Evolutionary conservation across 192 early-diverging fungal species (phyloP).

Genomic region (Allomyces arbusculus): DNA sequence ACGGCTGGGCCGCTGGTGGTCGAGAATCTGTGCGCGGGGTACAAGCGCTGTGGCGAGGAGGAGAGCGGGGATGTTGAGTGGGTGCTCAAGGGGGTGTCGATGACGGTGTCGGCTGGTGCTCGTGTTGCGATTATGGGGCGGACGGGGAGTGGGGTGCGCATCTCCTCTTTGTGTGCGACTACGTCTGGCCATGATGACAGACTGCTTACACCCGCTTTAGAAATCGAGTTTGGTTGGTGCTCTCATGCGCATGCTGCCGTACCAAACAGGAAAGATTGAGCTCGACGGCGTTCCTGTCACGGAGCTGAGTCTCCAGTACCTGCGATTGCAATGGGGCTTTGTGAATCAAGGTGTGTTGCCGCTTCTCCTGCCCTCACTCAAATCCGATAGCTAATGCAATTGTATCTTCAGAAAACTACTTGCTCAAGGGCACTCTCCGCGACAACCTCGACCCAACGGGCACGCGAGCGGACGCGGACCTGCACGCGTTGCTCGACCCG

Average conservation of each 20-base stretch:
- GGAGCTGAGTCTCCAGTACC: background rate
- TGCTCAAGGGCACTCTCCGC: background rate
- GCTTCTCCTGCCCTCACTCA: background rate
- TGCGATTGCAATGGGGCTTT: background rate
- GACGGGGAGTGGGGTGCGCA: background rate
- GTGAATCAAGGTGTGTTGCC: background rate
- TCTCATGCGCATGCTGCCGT: background rate
- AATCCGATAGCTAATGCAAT: no score
- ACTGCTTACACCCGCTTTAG: no score
- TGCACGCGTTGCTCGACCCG: background rate
- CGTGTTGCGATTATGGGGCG: background rate
- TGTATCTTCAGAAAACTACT: no score
- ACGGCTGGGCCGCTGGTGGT: background rate
- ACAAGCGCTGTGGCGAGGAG: background rate
- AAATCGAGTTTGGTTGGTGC: background rate
- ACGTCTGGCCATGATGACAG: no score
- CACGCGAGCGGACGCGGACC: background rate
- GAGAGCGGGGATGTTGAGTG: background rate
- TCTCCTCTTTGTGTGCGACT: no score
- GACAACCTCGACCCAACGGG: background rate
- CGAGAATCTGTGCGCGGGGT: background rate
- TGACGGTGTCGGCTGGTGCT: background rate
- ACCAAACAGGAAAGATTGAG: background rate
- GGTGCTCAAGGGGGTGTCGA: background rate
- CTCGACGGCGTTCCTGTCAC: background rate